Evolutionary conservation across 1,284 basidiomycete species (phyloP).

Genomic region (Tilletia indica): DNA sequence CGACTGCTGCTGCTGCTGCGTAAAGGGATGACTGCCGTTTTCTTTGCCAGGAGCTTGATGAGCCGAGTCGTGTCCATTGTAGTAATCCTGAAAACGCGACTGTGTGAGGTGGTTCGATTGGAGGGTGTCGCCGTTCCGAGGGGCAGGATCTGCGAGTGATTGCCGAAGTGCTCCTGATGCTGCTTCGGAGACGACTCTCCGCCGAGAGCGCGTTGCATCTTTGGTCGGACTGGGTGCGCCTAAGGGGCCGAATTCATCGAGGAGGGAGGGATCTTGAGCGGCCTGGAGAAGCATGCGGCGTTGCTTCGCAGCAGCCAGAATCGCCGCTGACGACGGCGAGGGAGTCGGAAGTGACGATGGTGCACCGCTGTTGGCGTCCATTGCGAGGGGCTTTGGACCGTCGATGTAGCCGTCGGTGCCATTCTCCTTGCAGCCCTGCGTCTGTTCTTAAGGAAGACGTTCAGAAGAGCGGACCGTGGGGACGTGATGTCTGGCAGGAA

Average conservation of each 20-base stretch:
- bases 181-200: conserved; percentile 1
- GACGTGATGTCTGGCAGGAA: too few species aligned
- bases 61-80: background rate
- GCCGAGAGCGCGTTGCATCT: background rate
- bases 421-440: too few species aligned
- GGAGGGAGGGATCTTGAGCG: conserved; percentile 22
- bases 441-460: too few species aligned
- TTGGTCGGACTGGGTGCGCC: conserved; percentile 26
- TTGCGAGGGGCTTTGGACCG: too few species aligned
- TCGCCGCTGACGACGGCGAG: conserved; percentile 11
- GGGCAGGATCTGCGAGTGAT: background rate
- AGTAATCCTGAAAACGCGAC: too few species aligned
- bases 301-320: conserved; percentile 18
- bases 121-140: conserved; percentile 16
- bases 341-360: background rate
- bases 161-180: background rate
- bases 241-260: conserved; percentile 42
- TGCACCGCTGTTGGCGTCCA: background rate
- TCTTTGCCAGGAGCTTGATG: background rate
- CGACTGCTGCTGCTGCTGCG: too few species aligned
- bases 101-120: background rate
- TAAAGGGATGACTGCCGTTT: background rate
- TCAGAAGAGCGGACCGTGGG: too few species aligned
- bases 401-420: too few species aligned
- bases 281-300: conserved; percentile 28